Evolutionary conservation across 805 yeast species (phyloP), one percentile per base, ranked within the genome.

Genomic region (Starmerella tilneyi): DNA sequence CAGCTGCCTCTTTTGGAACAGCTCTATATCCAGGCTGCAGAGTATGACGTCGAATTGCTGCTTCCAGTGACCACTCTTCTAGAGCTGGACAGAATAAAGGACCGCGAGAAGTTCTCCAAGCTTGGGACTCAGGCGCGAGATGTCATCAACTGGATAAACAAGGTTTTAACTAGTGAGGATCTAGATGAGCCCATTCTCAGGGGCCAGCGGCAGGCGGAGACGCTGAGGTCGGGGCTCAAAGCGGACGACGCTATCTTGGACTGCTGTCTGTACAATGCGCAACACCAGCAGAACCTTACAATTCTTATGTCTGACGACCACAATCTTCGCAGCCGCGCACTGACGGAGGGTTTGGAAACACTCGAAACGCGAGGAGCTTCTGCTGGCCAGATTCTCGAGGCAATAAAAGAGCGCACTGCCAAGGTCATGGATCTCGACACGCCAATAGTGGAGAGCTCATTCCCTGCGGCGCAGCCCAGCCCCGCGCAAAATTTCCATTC

Each of bases 81-180:
- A 9, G 54, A 51, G 41, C 50, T 51, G 12, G 54, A 51, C 46
- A 39, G 46, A 11, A 45, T 48, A 27, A 51, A 51, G 29, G 52
- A 51, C 42, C 39, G 45, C 24, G 28, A 41, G 16, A 17, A 20
- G 21, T 2, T 27, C 7, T 1, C 22, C 7, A 16, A 23, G n/a
- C 20, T 29, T 5, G 52, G 43, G 3, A 4, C 6, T 13, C 11
- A 21, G n/a, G 50, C 53, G 16, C 52, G 54, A 17, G 27, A 9
- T 13, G 53, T 50, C 24, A 49, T 51, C 32, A 42, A 44, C 22
- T 51, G 54, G 54, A 40, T 49, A 17, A 36, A 31, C 27, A 11
- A 22, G 3, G 19, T 16, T 16, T 35, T 51, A 9, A 33, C 22
- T 3, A 6, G n/a, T 19, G 46, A 49, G 28, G 41, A 43, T 29